phyloP scores from a whole-genome alignment of 441 rosid species.

The Cnidoscolus chayamansa region DNA sequence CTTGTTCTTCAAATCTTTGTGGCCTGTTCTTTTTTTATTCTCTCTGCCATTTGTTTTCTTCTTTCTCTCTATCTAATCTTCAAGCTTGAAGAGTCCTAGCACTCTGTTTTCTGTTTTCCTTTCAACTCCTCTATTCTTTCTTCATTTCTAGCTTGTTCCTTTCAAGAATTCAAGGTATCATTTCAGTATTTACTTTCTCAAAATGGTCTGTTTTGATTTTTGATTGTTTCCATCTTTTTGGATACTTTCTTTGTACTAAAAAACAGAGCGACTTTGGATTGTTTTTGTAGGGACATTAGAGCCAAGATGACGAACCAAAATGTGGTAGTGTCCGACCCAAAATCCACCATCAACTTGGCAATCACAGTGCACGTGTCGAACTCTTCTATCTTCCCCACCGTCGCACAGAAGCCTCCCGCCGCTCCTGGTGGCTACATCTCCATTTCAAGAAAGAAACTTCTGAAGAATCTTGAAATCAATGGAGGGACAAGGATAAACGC shows the following conservation, averaged over 20 bases:
- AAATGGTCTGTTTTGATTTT: neutral
- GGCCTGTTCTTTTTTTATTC: neutral
- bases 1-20: neutral
- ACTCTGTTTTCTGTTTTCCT: conserved; percentile 21
- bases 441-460: conserved; percentile 48
- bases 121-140: conserved; percentile 14
- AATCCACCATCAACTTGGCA: conserved; percentile 41
- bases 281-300: conserved; percentile 21
- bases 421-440: conserved; percentile 52
- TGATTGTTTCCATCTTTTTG: neutral
- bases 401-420: conserved; percentile 62
- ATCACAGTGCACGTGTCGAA: conserved; percentile 36
- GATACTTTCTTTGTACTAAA: too few relatives aligned
- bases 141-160: neutral
- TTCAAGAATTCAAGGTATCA: conserved; percentile 3
- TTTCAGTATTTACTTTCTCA: neutral
- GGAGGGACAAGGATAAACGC: conserved; percentile 59
- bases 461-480: conserved; percentile 64
- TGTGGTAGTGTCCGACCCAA: conserved; percentile 53
- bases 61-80: too few relatives aligned
- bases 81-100: conserved; percentile 1
- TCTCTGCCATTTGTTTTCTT: neutral
- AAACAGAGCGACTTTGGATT: neutral
- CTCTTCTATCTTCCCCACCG: conserved; percentile 41
- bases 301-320: conserved; percentile 59